These are phyloP conservation scores for Chamaecrista fasciculata DNA, from an alignment of 306 rosid genomes.

Conservation along the genomic window DNA sequence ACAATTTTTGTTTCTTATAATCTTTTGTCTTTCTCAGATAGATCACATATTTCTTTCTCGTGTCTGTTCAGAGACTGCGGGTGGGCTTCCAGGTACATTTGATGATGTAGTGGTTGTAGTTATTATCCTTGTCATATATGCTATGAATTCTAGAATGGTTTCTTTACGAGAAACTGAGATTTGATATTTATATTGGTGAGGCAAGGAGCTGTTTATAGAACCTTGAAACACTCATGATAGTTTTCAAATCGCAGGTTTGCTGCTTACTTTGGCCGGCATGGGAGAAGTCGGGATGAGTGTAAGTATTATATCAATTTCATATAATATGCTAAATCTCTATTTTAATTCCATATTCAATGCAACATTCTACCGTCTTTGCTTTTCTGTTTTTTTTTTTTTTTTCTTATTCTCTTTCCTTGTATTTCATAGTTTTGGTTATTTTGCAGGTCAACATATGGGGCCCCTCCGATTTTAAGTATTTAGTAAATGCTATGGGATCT, in stretches of 20 bases:
- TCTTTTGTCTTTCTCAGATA: slow-evolving; percentile 51
- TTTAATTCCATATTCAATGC: not conserved
- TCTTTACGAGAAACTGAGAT: not conserved
- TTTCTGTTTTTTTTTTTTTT: too few species aligned
- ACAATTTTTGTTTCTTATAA: slow-evolving; percentile 2
- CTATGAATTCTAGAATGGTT: not conserved
- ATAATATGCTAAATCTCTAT: slow-evolving; percentile 11
- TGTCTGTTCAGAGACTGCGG: slow-evolving; percentile 92
- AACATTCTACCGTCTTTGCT: not conserved
- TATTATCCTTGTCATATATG: not conserved
- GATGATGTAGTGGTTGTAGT: slow-evolving; percentile 8
- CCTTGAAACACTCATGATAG: slow-evolving; percentile 25
- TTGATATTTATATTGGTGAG: slow-evolving; percentile 10
- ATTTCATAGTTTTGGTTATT: slow-evolving; percentile 23
- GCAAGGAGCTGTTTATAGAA: slow-evolving; percentile 7
- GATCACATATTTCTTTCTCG: slow-evolving; percentile 93
- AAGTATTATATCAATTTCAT: slow-evolving; percentile 37
- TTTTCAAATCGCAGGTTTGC: slow-evolving; percentile 59
- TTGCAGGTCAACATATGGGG: slow-evolving; percentile 85
- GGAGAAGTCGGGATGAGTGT: slow-evolving; percentile 92
- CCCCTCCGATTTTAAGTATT: slow-evolving; percentile 80
- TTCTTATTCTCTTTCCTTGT: not conserved
- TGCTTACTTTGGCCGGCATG: slow-evolving; percentile 92
- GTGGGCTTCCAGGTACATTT: slow-evolving; percentile 87
- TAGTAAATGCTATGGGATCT: slow-evolving; percentile 83